These are phyloP conservation scores for Hyaloscypha hepaticicola DNA, from an alignment of 495 filamentous ascomycete species.

Conservation along the genomic window DNA sequence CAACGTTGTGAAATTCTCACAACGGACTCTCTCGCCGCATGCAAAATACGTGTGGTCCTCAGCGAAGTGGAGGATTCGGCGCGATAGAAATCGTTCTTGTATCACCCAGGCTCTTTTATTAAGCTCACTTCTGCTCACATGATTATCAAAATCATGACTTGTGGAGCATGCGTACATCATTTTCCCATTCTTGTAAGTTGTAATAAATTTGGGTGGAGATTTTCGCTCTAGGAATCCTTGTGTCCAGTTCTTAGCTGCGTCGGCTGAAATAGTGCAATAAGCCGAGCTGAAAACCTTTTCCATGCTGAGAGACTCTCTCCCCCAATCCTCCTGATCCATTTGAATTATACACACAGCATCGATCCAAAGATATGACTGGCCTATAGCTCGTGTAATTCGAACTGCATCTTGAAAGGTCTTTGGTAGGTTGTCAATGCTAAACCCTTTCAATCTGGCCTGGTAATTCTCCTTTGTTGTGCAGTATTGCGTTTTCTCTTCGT, in stretches of 20 bases:
- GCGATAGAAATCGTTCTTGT: slow-evolving; percentile 19
- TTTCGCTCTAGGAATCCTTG: slow-evolving; percentile 22
- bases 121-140: slow-evolving; percentile 36
- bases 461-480: slow-evolving; percentile 5
- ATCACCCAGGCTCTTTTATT: slow-evolving; percentile 32
- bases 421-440: slow-evolving; percentile 2
- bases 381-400: slow-evolving; percentile 12
- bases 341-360: slow-evolving; percentile 30
- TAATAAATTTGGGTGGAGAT: neutral
- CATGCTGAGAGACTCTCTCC: slow-evolving; percentile 22
- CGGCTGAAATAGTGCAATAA: slow-evolving; percentile 28
- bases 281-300: slow-evolving; percentile 26
- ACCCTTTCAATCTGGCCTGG: neutral
- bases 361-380: slow-evolving; percentile 14
- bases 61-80: slow-evolving; percentile 23
- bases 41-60: slow-evolving; percentile 13
- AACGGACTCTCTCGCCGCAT: slow-evolving; percentile 38
- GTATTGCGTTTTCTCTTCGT: slow-evolving; percentile 3
- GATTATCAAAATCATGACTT: slow-evolving; percentile 36
- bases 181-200: neutral
- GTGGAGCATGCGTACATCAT: slow-evolving; percentile 21
- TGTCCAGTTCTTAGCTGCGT: slow-evolving; percentile 21
- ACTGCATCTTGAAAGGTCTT: slow-evolving; percentile 17
- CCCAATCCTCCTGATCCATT: slow-evolving; percentile 22
- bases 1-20: slow-evolving; percentile 24